Percentiles rank a stretch among this genome's conserved stretches.
phyloP scores from a whole-genome alignment of 768 basidiomycete genomes.

The Gymnopilus dilepis region DNA sequence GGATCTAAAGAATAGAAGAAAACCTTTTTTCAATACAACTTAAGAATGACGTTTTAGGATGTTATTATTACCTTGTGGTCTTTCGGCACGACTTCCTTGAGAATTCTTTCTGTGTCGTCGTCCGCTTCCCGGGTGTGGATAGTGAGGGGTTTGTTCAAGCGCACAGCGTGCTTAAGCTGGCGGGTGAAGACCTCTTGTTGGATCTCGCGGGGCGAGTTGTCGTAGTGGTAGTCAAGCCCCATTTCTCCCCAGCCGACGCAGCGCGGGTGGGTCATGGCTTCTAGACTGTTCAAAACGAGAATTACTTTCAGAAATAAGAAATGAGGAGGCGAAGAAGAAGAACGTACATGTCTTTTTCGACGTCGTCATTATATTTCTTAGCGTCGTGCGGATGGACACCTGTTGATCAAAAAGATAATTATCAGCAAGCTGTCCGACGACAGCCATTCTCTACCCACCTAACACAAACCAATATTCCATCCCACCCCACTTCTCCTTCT shows the following conservation, averaged over 20 bases:
- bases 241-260: conserved; percentile 93
- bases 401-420: conserved; percentile 28
- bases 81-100: conserved; percentile 76
- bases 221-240: conserved; percentile 86
- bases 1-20: conserved; percentile 60
- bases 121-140: conserved; percentile 91
- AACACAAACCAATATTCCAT: conserved; percentile 85
- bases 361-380: conserved; percentile 62
- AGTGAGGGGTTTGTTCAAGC: conserved; percentile 76
- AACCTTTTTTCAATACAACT: too few relatives aligned
- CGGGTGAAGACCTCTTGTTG: conserved; percentile 71
- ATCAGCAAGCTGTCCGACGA: too few relatives aligned
- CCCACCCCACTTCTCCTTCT: conserved; percentile 68
- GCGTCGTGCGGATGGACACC: conserved; percentile 73
- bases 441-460: too few relatives aligned
- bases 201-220: conserved; percentile 70
- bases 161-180: conserved; percentile 73
- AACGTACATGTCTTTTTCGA: conserved; percentile 71
- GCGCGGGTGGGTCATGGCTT: conserved; percentile 79
- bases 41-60: too few relatives aligned
- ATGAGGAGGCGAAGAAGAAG: neutral
- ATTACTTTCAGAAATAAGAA: neutral
- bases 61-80: conserved; percentile 72
- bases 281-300: conserved; percentile 47
- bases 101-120: conserved; percentile 76